These are phyloP conservation scores for Naganishia sp. DNA, from an alignment of 1,284 basidiomycete species.

Conservation along the genomic window DNA sequence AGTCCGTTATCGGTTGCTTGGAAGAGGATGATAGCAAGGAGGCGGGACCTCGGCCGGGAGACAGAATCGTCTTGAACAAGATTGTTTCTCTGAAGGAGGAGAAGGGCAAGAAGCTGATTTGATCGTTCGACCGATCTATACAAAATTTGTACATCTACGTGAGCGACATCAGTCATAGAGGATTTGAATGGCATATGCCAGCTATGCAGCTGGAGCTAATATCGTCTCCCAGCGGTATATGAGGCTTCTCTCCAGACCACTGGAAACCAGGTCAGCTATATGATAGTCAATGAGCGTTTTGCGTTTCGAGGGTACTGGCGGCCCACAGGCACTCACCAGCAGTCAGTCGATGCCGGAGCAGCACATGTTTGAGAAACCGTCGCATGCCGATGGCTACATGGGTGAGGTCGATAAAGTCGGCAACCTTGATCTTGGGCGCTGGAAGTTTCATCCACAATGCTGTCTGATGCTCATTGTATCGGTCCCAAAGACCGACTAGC, in stretches of 20 bases:
- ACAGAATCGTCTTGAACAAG: constrained; percentile 83
- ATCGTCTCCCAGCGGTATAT: background rate
- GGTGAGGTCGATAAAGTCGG: background rate
- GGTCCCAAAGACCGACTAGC: constrained; percentile 20
- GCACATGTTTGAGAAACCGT: background rate
- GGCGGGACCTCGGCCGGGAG: constrained; percentile 63
- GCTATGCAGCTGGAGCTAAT: background rate
- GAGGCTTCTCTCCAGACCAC: background rate
- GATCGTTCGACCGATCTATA: background rate
- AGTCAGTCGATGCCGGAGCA: background rate
- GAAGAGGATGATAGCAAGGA: constrained; percentile 59
- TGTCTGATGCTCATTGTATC: constrained; percentile 14
- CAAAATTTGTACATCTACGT: constrained; percentile 6
- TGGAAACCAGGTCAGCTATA: background rate
- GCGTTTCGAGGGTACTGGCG: background rate
- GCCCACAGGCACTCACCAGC: background rate
- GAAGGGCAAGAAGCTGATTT: constrained; percentile 67
- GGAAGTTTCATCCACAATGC: constrained; percentile 15
- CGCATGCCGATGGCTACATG: background rate
- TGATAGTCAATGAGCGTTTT: background rate
- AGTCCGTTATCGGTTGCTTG: constrained; percentile 67
- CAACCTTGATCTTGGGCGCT: background rate
- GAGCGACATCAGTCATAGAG: background rate
- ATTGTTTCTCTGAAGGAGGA: constrained; percentile 97
- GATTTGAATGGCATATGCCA: background rate